A percentile compares a stretch with the other conserved stretches of the same genome.
Evolutionary conservation across 2,329 filamentous ascomycete species (phyloP).

Genomic region (Cordyceps cicadae): DNA sequence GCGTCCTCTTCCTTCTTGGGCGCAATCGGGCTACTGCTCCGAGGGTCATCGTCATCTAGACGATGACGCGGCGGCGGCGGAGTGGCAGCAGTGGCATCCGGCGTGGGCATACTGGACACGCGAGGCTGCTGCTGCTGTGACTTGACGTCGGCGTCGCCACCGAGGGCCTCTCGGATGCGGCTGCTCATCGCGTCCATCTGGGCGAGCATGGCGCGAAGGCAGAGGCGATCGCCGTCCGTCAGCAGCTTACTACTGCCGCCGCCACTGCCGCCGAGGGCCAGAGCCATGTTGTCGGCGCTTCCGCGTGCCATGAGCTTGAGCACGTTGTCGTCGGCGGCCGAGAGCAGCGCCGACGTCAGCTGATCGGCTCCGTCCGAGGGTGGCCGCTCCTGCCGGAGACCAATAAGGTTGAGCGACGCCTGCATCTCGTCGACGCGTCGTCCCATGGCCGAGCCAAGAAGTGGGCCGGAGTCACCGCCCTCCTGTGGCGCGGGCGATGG

Average conservation of each 20-base stretch:
- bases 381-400: conserved; percentile 41
- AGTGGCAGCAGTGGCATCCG: conserved; percentile 6
- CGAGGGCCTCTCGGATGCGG: conserved; percentile 34
- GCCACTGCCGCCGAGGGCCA: conserved; percentile 6
- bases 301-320: conserved; percentile 42
- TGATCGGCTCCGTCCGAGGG: conserved; percentile 38
- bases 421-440: conserved; percentile 55
- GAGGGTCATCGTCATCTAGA: not conserved
- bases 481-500: conserved; percentile 17
- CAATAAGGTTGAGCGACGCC: conserved; percentile 54
- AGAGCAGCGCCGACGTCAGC: conserved; percentile 54
- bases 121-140: not conserved
- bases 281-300: conserved; percentile 34
- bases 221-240: conserved; percentile 32
- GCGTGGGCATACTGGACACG: conserved; percentile 13
- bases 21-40: conserved; percentile 20
- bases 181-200: conserved; percentile 37
- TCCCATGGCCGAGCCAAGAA: conserved; percentile 28
- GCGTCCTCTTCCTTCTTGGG: conserved; percentile 24
- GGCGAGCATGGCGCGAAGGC: conserved; percentile 40
- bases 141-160: conserved; percentile 18
- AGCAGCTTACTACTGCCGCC: conserved; percentile 22
- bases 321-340: conserved; percentile 41
- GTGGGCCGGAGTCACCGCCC: conserved; percentile 12
- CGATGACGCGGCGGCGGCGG: not conserved